Base-by-base conservation (phyloP, 192 early-diverging fungal genomes). In the Entomortierella parvispora region DNA sequence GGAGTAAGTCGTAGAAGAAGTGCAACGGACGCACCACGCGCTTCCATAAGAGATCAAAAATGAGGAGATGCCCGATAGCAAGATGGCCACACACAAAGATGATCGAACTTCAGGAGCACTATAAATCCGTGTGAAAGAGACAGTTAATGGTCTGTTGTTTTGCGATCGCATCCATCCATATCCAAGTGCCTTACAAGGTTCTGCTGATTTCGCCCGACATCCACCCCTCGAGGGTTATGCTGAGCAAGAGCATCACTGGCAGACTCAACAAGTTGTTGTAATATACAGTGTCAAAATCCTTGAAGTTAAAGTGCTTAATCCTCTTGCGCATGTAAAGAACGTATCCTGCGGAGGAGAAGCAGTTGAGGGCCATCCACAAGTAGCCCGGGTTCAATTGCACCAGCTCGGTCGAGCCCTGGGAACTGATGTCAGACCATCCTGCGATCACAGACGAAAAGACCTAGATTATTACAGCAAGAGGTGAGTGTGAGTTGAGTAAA, bases 201-300 rank as follows among this genome's bases (percentile, higher is more conserved):
- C 77, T 87, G 23, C 69, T 65, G 46, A 87, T 66, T 60, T 92
- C 89, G 20, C 85, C 83, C 22, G 78, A 60, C 37, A 82, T 68
- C 91, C 91, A 93, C 68, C 93, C 86, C 52, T 93, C 93, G 63
- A 91, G 84, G 6, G 88, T 48, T 1, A 90, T 62, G 60, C 91
- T 94, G 58, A 91, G 84, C 14, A 89, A 68, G 6, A 92, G 53
- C 79, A 90, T 88, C 17, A 94, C 82, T 14, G 97, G 97, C 56
- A 95, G 82, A 0, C 93, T 93, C 26, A 99, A 83, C 34, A 96
- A 68, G 68, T 97, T 98, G 90, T 99, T 99, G 82, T 96, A 98
- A 75, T 92, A 98, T 15, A 99, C 95, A 6, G 96, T 98, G 80
- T 99, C 97, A 82, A 96, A 97, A 71, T 99, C 97, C 81, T 95